Conservation (phyloP, 495 filamentous ascomycete species). For the Xylaria longipes region DNA sequence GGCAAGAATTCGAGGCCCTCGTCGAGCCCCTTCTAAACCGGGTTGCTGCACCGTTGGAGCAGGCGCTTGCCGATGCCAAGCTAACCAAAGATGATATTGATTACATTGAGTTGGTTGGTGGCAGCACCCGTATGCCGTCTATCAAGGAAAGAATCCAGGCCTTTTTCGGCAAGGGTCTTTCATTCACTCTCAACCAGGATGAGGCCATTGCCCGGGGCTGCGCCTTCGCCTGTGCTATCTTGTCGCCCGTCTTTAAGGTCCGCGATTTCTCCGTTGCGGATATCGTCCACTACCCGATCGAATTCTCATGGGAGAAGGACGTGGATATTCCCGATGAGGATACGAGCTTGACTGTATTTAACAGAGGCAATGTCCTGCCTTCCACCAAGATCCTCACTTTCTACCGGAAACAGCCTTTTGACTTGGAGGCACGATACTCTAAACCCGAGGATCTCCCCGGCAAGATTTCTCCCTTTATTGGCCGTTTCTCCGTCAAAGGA, state of each 20-base stretch:
- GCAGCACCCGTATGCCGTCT: constrained; percentile 90
- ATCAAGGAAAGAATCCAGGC: constrained; percentile 88
- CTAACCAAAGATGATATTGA: constrained; percentile 92
- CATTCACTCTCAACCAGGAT: constrained; percentile 98
- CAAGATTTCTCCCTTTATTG: constrained; percentile 92
- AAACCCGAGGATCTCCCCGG: constrained; percentile 89
- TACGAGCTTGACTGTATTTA: constrained; percentile 96
- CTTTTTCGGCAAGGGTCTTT: constrained; percentile 91
- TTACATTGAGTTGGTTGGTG: constrained; percentile 90
- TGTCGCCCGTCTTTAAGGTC: constrained; percentile 97
- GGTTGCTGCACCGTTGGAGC: constrained; percentile 76
- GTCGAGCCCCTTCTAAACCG: constrained; percentile 84
- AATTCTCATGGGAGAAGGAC: constrained; percentile 99
- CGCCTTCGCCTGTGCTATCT: constrained; percentile 97
- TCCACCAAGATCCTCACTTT: constrained; percentile 99
- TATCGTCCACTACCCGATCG: constrained; percentile 97
- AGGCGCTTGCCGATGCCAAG: constrained; percentile 90
- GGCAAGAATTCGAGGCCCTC: constrained; percentile 92
- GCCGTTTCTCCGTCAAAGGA: constrained; percentile 91
- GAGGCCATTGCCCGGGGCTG: constrained; percentile 96
- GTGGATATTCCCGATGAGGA: constrained; percentile 98
- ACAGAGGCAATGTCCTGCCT: constrained; percentile 95
- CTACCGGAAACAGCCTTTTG: constrained; percentile 97
- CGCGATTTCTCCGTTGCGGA: constrained; percentile 98
- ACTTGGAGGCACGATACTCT: constrained; percentile 92